Conservation (phyloP, 345 rosid genomes). For the Luvunga scandens region DNA sequence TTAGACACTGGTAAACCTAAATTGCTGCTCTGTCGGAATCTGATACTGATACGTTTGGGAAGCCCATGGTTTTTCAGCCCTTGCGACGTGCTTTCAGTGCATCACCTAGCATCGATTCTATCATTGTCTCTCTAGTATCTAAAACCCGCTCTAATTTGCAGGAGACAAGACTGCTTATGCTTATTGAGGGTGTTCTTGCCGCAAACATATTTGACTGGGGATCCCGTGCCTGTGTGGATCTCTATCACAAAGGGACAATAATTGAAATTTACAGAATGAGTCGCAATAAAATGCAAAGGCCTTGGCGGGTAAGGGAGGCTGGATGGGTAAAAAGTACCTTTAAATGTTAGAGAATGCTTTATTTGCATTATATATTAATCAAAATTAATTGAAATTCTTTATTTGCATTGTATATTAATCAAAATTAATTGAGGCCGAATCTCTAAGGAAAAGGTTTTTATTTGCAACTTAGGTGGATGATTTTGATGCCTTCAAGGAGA, state of each 20-base stretch:
- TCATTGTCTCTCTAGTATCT: neutral
- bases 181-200: constrained; percentile 96
- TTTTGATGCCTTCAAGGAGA: constrained; percentile 83
- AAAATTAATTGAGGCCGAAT: neutral
- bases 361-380: neutral
- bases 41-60: neutral
- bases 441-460: neutral
- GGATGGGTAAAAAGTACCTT: constrained; percentile 10
- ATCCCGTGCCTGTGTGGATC: constrained; percentile 97
- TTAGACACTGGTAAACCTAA: neutral
- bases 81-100: neutral
- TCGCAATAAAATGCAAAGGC: constrained; percentile 97
- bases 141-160: constrained; percentile 29
- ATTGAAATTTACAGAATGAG: constrained; percentile 99
- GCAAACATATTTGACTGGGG: constrained; percentile 99
- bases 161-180: constrained; percentile 87
- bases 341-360: neutral
- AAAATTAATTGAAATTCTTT: neutral
- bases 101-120: neutral
- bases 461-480: constrained; percentile 73
- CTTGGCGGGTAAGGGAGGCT: constrained; percentile 70
- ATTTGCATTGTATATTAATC: neutral
- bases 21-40: neutral
- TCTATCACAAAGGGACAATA: constrained; percentile 96
- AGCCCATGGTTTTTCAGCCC: neutral